Conservation (phyloP, 1,284 basidiomycete species). For the Ustilago esculenta region DNA sequence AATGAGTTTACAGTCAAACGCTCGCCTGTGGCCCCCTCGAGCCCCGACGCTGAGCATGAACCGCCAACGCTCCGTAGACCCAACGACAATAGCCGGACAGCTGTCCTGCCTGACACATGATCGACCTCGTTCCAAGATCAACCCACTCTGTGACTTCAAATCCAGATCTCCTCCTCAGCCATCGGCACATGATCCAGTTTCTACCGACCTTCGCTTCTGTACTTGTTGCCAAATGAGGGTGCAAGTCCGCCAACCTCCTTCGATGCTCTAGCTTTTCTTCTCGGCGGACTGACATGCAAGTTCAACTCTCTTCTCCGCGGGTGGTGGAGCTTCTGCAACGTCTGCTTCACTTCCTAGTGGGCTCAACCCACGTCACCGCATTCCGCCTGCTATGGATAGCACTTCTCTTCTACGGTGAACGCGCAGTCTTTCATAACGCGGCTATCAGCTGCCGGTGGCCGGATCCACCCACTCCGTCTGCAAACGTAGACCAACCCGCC, state of each 20-base stretch:
- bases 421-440: slow-evolving; percentile 32
- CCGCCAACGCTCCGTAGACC: too few relatives aligned
- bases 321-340: slow-evolving; percentile 6
- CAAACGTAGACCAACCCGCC: slow-evolving; percentile 3
- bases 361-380: slow-evolving; percentile 19
- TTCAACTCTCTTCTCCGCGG: slow-evolving; percentile 3
- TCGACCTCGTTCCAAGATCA: too few relatives aligned
- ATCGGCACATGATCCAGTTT: too few relatives aligned
- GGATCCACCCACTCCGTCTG: slow-evolving; percentile 3
- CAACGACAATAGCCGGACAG: too few relatives aligned
- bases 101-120: too few relatives aligned
- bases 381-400: slow-evolving; percentile 38
- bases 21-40: too few relatives aligned
- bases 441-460: slow-evolving; percentile 38
- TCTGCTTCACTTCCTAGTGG: slow-evolving; percentile 11
- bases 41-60: too few relatives aligned
- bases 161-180: too few relatives aligned
- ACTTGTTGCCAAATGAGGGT: background rate
- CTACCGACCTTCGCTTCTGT: background rate
- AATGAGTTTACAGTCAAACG: too few relatives aligned
- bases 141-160: too few relatives aligned
- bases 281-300: slow-evolving; percentile 9
- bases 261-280: background rate
- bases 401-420: slow-evolving; percentile 38
- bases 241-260: background rate